These are phyloP conservation scores for Fusarium longipes DNA, from an alignment of 2,329 filamentous ascomycete genomes.

Conservation along the genomic window DNA sequence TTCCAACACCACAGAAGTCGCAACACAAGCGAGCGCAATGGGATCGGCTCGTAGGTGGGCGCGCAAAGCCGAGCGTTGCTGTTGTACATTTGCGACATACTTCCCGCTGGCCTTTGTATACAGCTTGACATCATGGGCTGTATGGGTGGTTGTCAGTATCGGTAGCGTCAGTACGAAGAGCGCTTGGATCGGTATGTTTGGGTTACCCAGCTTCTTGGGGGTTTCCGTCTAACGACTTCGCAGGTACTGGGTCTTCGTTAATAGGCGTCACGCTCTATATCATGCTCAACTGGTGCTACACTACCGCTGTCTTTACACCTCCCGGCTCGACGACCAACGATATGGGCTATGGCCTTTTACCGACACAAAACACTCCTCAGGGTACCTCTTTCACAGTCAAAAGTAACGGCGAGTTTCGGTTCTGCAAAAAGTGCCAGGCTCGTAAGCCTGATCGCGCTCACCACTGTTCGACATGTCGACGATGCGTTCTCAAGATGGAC, in stretches of 20 bases:
- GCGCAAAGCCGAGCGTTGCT: conserved; percentile 80
- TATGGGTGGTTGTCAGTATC: conserved; percentile 85
- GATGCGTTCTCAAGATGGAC: conserved; percentile 99
- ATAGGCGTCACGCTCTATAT: conserved; percentile 78
- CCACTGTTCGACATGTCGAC: conserved; percentile 94
- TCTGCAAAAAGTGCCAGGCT: conserved; percentile 97
- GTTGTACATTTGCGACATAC: conserved; percentile 82
- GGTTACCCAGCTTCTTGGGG: background rate
- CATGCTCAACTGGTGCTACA: conserved; percentile 89
- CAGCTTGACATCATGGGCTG: conserved; percentile 88
- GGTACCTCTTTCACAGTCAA: conserved; percentile 90
- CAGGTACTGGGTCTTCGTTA: conserved; percentile 67
- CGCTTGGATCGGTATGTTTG: conserved; percentile 66
- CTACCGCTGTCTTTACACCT: conserved; percentile 89
- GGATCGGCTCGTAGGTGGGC: conserved; percentile 71
- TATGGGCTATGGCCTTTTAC: conserved; percentile 81
- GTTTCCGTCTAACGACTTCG: conserved; percentile 5
- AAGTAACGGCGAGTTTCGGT: conserved; percentile 85
- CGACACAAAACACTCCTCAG: conserved; percentile 70
- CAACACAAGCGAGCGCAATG: conserved; percentile 23
- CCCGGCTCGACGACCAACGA: conserved; percentile 78
- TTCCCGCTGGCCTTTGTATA: conserved; percentile 93
- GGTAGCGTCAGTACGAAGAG: conserved; percentile 67
- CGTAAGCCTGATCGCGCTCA: conserved; percentile 95
- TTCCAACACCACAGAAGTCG: background rate